These are phyloP conservation scores for Sechiopsis laciniata DNA, from an alignment of 306 rosid genomes.

Conservation along the genomic window DNA sequence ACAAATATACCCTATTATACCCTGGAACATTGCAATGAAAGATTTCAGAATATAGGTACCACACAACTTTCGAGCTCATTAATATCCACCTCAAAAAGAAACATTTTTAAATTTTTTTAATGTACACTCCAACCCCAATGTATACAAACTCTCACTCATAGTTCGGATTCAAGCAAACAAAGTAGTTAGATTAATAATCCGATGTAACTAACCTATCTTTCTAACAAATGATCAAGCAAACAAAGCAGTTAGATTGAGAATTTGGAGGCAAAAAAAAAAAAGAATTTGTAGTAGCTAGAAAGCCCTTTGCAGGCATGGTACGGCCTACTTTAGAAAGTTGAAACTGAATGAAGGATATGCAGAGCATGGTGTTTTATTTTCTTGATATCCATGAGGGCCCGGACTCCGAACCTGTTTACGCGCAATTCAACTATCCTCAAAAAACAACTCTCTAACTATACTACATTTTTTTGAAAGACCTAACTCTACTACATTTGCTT, in stretches of 20 bases:
- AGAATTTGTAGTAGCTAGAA: not conserved
- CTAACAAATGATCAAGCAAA: not conserved
- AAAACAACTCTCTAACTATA: no score
- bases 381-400: no score
- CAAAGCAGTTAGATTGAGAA: constrained; percentile 17
- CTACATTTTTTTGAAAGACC: no score
- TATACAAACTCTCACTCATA: not conserved
- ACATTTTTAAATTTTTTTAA: not conserved
- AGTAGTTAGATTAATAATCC: not conserved
- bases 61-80: not conserved
- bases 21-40: constrained; percentile 50
- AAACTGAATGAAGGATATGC: not conserved
- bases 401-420: no score
- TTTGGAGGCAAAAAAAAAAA: not conserved
- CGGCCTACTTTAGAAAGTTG: not conserved
- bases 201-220: constrained; percentile 3
- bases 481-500: no score
- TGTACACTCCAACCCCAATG: constrained; percentile 6
- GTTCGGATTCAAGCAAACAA: not conserved
- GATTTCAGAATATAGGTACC: not conserved
- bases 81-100: not conserved
- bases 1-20: constrained; percentile 64
- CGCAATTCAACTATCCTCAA: no score
- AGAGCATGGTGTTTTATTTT: not conserved
- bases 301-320: not conserved